Percentiles rank a stretch among this genome's conserved stretches.
These are phyloP conservation scores for Cutaneotrichosporon cutaneum DNA, from an alignment of 1,284 basidiomycete species.

Conservation along the genomic window DNA sequence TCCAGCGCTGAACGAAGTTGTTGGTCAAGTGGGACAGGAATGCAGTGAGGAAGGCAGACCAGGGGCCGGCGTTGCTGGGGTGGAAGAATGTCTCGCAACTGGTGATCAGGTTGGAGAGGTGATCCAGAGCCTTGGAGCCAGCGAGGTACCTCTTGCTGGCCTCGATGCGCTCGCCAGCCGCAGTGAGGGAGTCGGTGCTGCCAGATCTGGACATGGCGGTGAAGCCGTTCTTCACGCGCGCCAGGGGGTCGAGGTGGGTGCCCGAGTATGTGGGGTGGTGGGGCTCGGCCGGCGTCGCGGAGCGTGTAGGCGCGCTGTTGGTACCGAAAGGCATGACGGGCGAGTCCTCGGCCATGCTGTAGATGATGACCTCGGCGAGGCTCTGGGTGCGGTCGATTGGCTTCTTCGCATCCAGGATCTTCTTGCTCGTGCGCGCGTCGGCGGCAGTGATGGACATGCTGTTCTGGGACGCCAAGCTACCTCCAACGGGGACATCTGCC, in stretches of 20 bases:
- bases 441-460: slow-evolving; percentile 53
- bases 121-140: slow-evolving; percentile 85
- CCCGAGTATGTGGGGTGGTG: slow-evolving; percentile 8
- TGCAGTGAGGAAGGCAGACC: slow-evolving; percentile 60
- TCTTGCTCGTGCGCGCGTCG: slow-evolving; percentile 61
- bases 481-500: slow-evolving; percentile 57
- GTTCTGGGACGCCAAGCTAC: slow-evolving; percentile 39
- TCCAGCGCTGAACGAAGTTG: slow-evolving; percentile 79
- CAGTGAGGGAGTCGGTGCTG: slow-evolving; percentile 47
- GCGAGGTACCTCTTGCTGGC: slow-evolving; percentile 62
- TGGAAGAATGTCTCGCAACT: slow-evolving; percentile 74
- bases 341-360: slow-evolving; percentile 86
- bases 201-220: slow-evolving; percentile 51
- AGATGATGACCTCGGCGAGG: slow-evolving; percentile 83
- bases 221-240: slow-evolving; percentile 41
- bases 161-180: slow-evolving; percentile 45
- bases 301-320: slow-evolving; percentile 41
- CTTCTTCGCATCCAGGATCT: slow-evolving; percentile 72
- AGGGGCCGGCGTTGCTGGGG: slow-evolving; percentile 55
- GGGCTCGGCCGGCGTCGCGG: slow-evolving; percentile 56
- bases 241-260: slow-evolving; percentile 21
- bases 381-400: slow-evolving; percentile 70
- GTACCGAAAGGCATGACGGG: slow-evolving; percentile 53
- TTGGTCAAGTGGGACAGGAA: slow-evolving; percentile 78
- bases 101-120: slow-evolving; percentile 82